Evolutionary conservation across 345 rosid genomes (phyloP), one percentile per base, ranked within the genome.

Genomic region (Populus simonii): DNA sequence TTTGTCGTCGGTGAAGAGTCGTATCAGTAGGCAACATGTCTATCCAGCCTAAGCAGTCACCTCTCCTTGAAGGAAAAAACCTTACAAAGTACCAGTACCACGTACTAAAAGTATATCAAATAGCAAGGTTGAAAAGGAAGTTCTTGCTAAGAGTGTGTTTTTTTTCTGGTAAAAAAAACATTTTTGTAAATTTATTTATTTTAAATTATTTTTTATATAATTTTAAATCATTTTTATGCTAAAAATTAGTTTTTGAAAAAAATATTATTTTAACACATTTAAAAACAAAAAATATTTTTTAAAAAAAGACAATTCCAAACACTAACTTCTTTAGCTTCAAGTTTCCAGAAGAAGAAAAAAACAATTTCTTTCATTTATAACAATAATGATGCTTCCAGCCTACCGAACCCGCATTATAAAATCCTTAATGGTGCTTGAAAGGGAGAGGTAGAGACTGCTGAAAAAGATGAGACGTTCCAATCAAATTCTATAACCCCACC

Each of bases 21-120:
- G 45, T 12, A 67, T 76, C 72, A 68, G 74, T 79, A 65, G 84
- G 72, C 88, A 81, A 71, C 49, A 16, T 79, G 25, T 29, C 83
- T 81, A 76, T 80, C 76, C 81, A 78, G 77, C 82, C 57, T 73
- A n/a, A 47, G 31, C 66, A 6, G n/a, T 72, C 13, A 33, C 27
- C 22, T 49, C 51, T 6, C 22, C 11, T 16, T 1, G 47, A 15
- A 51, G 11, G 16, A 18, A 23, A 41, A 18, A 25, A 20, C 31
- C 8, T 27, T 65, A 65, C 15, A 0, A 8, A 3, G 25, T 10
- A 57, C 12, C 4, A 11, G 51, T 11, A 47, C 51, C 4, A 1
- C n/a, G 7, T 36, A 22, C 13, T 4, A 11, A 16, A 15, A 27
- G 39, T 18, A 43, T 7, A 41, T 38, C 16, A 27, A 35, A 45